Base-by-base conservation (phyloP, 352 stramenopile species). In the Globisporangium emineosum region DNA sequence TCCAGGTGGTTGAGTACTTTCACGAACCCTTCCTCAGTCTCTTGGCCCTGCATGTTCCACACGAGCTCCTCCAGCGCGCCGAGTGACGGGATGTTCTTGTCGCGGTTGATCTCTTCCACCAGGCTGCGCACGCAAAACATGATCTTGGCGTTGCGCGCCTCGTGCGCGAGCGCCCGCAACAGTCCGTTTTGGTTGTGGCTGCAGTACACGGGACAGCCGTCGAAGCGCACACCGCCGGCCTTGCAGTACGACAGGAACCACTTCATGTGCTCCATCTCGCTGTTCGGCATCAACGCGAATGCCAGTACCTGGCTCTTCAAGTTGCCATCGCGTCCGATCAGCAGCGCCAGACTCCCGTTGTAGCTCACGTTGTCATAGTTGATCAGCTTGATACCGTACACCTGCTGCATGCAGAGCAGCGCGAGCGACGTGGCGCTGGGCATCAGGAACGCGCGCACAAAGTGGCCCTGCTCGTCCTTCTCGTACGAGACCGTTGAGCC, bases 81-180 rank as follows among this genome's bases (percentile, higher is more conserved):
- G 2, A 93, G 73, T 45, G 72, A 68, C n/a, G 82, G 72, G 60
- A 93, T 90, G 56, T 84, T 90, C 70, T 91, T 93, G 61, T 93
- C 84, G 50, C 77, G 77, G 21, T 73, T 77, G 49, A 93, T 89
- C 66, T 85, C 77, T 9, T 89, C 76, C 9, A 93, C 60, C 17
- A 93, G 61, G 56, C 81, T 90, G 32, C 75, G 75, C 57, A 90
- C 79, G 42, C 80, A 93, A 54, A 90, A 90, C 75, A 89, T 89
- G 52, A 91, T 78, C 69, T 88, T 90, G 32, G 76, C 79, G 35
- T 81, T 73, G 0, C 66, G 72, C n/a, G 78, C 69, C 55, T 90
- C 82, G 3, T 79, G 69, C 5, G 79, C 77, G 12, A 93, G 63
- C 13, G 80, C 84, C 37, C 83, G 82, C 40, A 90, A 66, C n/a